These are phyloP conservation scores for Fusarium austroafricanum DNA, from an alignment of 2,329 filamentous ascomycete species.

Conservation along the genomic window DNA sequence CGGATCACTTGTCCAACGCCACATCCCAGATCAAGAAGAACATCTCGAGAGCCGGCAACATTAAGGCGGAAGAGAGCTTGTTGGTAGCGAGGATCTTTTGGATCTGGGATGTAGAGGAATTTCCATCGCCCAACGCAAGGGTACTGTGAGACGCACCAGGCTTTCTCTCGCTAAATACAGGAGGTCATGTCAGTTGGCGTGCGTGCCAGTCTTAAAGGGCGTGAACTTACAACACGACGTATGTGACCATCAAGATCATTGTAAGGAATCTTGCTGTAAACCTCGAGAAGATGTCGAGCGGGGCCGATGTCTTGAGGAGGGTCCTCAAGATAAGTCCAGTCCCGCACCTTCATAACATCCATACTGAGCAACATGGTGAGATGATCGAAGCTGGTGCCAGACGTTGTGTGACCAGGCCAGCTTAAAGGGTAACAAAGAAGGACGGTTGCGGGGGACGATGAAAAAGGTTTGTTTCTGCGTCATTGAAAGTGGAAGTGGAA, in stretches of 20 bases:
- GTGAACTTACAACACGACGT: conserved; percentile 50
- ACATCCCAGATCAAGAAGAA: conserved; percentile 63
- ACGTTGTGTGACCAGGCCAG: conserved; percentile 7
- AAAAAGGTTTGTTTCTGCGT: conserved; percentile 18
- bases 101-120: conserved; percentile 58
- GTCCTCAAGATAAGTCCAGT: conserved; percentile 54
- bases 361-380: conserved; percentile 45
- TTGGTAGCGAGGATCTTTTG: conserved; percentile 56
- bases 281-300: conserved; percentile 52
- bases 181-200: conserved; percentile 17
- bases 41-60: conserved; percentile 52
- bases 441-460: conserved; percentile 8
- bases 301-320: conserved; percentile 53
- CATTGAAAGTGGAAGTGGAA: conserved; percentile 30
- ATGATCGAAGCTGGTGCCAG: background rate
- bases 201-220: background rate
- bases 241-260: conserved; percentile 53
- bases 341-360: conserved; percentile 52
- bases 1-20: conserved; percentile 63
- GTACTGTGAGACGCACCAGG: conserved; percentile 59
- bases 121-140: conserved; percentile 63
- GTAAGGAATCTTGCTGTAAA: conserved; percentile 54
- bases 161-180: conserved; percentile 55
- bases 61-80: conserved; percentile 57
- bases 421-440: background rate